Percentiles rank a stretch among this genome's conserved stretches.
Evolutionary conservation across 2,329 filamentous ascomycete genomes (phyloP).

Genomic region (Cytospora schulzeri): DNA sequence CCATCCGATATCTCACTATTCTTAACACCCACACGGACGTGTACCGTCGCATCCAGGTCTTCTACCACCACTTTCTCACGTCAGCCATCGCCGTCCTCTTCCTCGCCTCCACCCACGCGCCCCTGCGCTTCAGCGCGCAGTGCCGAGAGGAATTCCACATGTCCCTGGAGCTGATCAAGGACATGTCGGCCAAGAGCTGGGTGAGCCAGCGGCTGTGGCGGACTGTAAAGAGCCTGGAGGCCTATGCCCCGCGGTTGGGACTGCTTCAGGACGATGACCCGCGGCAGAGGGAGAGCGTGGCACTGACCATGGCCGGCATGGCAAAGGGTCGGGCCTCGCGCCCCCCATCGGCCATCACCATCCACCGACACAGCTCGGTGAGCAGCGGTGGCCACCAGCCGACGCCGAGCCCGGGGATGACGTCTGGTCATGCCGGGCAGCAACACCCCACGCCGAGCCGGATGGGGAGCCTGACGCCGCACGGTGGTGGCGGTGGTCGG

Average conservation of each 20-base stretch:
- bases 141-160: conserved; percentile 79
- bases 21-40: conserved; percentile 73
- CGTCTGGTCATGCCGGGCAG: not conserved
- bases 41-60: conserved; percentile 71
- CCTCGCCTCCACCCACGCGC: conserved; percentile 74
- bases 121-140: conserved; percentile 66
- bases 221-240: conserved; percentile 70
- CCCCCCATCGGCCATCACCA: not conserved
- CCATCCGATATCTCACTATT: conserved; percentile 68
- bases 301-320: conserved; percentile 58
- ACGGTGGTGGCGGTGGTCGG: not conserved
- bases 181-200: conserved; percentile 70
- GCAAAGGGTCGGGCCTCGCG: conserved; percentile 40
- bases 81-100: conserved; percentile 76
- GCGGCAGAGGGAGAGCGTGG: conserved; percentile 48
- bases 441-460: conserved; percentile 11
- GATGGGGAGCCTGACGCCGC: conserved; percentile 25
- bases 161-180: conserved; percentile 73
- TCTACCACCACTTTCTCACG: conserved; percentile 80
- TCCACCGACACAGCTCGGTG: conserved; percentile 15
- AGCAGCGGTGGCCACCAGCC: conserved; percentile 21
- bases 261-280: conserved; percentile 53
- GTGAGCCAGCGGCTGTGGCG: conserved; percentile 75
- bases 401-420: conserved; percentile 20
- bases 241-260: conserved; percentile 71